Evolutionary conservation across 2,329 filamentous ascomycete genomes (phyloP), one percentile per base, ranked within the genome.

Genomic region (Cytospora piceicola): DNA sequence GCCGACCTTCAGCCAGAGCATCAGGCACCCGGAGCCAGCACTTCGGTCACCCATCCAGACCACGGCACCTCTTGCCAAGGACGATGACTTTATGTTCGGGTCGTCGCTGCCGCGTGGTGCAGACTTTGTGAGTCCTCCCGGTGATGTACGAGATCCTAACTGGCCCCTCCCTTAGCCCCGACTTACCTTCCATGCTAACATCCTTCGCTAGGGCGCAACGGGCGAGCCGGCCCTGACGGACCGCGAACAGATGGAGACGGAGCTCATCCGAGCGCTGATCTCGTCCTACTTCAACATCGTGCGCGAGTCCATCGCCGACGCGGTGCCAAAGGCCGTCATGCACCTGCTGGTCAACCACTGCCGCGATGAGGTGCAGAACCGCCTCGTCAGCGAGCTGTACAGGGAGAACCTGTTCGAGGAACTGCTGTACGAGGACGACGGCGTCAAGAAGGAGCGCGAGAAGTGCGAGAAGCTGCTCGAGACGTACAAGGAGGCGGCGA

Each of bases 261-360:
- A 99, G 79, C 88, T 99, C 51, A 99, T 99, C 76, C 91, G 94
- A 56, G 92, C 94, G 56, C 87, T 99, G 64, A 99, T 99, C 77
- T 96, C 92, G 36, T 97, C 94, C 1, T 99, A 99, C 83, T 99
- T 99, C 83, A 96, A 97, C 77, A 99, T 99, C 74, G 95, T 99
- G 56, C 92, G 95, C 69, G 95, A 99, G 79, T 94, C 93, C n/a
- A 97, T 97, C 73, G 94, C 94, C 54, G 95, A 99, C 76, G 94
- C 98, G 80, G 95, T 99, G 14, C 95, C 95, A 71, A 99, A 99
- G 81, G 95, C 95, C 6, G 91, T 99, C 72, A 99, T 99, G 95
- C 95, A 99, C 77, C 87, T 99, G 56, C 86, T 99, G 39, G 95
- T 99, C 75, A 99, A 99, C 79, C 92, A 97, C 82, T 96, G 92